Percentiles rank a stretch among this genome's conserved stretches.
Evolutionary conservation across 2,329 filamentous ascomycete species (phyloP).

Genomic region (Ilyonectria sp.): DNA sequence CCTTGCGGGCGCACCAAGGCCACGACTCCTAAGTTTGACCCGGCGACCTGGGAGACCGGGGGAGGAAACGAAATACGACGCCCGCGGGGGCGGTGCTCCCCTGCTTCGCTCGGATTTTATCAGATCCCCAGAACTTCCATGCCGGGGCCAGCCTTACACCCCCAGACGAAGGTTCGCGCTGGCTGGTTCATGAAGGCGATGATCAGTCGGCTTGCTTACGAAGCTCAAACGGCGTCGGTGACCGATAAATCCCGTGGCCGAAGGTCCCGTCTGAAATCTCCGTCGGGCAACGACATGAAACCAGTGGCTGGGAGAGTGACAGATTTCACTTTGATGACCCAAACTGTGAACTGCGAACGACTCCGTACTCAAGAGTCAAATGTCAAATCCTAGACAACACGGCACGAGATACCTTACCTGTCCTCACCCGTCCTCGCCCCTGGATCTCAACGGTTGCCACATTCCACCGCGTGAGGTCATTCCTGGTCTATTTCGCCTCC

Average conservation of each 20-base stretch:
- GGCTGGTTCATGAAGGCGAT: not conserved
- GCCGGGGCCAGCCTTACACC: not conserved
- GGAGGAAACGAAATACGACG: not conserved
- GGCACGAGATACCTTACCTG: not conserved
- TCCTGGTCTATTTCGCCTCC: slow-evolving; percentile 36
- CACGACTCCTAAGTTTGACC: not conserved
- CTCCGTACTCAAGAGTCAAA: too few relatives aligned
- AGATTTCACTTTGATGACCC: slow-evolving; percentile 5
- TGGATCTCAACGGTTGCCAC: slow-evolving; percentile 40
- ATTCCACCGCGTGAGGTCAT: slow-evolving; percentile 43
- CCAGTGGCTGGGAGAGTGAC: not conserved
- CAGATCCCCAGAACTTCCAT: slow-evolving; percentile 1
- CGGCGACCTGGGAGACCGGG: not conserved
- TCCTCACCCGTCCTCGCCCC: slow-evolving; percentile 10
- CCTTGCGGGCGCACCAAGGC: not conserved
- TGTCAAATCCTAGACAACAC: slow-evolving; percentile 16
- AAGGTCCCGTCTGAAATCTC: not conserved
- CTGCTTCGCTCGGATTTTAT: not conserved
- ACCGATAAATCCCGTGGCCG: slow-evolving; percentile 8
- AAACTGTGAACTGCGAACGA: too few relatives aligned
- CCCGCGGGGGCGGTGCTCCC: slow-evolving; percentile 5
- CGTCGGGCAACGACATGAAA: slow-evolving; percentile 3
- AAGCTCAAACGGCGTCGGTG: not conserved
- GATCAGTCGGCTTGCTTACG: slow-evolving; percentile 1
- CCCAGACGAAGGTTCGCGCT: not conserved